phyloP scores from a whole-genome alignment of 1,139 yeast species.

The Chernovozyma aurita region DNA sequence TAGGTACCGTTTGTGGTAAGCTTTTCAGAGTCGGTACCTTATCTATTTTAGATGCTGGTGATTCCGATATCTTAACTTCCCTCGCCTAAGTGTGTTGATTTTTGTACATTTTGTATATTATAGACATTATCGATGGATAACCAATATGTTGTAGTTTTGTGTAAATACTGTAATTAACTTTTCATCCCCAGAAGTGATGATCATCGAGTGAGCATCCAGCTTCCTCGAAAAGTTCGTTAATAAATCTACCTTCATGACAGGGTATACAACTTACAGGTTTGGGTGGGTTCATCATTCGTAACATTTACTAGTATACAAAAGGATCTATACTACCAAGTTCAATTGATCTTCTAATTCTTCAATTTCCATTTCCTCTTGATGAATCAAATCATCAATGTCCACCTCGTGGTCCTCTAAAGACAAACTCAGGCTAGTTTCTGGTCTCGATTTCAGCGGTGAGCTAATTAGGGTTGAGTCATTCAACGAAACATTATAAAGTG shows the following conservation, averaged over 20 bases:
- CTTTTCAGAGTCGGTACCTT: conserved; percentile 99
- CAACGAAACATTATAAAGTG: conserved; percentile 22
- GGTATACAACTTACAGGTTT: neutral
- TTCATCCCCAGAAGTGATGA: neutral
- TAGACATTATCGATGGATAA: neutral
- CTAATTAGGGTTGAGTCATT: conserved; percentile 12
- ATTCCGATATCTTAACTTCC: conserved; percentile 90
- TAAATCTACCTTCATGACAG: neutral
- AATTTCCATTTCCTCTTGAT: conserved; percentile 32
- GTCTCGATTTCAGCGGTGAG: conserved; percentile 6
- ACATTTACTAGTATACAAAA: no score
- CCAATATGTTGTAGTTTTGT: no score
- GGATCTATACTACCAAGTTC: neutral
- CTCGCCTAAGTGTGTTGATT: conserved; percentile 12
- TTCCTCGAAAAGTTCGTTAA: neutral
- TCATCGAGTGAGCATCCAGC: neutral
- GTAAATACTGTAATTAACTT: neutral
- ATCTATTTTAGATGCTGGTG: conserved; percentile 98
- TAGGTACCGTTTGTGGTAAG: conserved; percentile 99
- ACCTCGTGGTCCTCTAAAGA: conserved; percentile 13
- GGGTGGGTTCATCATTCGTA: no score
- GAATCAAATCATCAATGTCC: conserved; percentile 30
- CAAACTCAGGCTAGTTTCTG: neutral
- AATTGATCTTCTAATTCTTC: conserved; percentile 20
- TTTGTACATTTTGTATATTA: conserved; percentile 2